These are phyloP conservation scores for Lactifluus volemus DNA, from an alignment of 768 basidiomycete species.

Conservation along the genomic window DNA sequence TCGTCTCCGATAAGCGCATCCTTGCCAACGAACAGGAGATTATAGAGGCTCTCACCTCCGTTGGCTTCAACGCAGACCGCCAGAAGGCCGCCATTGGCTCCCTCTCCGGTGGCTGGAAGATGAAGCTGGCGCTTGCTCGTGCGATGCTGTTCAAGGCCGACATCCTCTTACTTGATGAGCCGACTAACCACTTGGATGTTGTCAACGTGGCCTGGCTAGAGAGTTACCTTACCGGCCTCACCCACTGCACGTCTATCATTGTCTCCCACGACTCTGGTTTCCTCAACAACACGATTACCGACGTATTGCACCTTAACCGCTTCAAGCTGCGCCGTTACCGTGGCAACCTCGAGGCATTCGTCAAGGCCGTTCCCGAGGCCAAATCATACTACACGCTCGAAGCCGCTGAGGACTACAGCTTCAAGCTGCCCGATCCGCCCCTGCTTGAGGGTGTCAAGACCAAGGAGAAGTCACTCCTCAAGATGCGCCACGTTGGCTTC, in stretches of 20 bases:
- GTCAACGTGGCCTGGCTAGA: slow-evolving; percentile 98
- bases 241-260: slow-evolving; percentile 92
- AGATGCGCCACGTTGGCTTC: slow-evolving; percentile 98
- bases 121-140: slow-evolving; percentile 96
- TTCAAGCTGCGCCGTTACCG: slow-evolving; percentile 96
- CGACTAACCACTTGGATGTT: slow-evolving; percentile 95
- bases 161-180: slow-evolving; percentile 93
- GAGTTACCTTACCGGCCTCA: slow-evolving; percentile 81
- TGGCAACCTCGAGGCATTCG: slow-evolving; percentile 92
- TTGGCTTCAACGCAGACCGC: slow-evolving; percentile 86
- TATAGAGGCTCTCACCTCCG: slow-evolving; percentile 74
- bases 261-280: slow-evolving; percentile 97
- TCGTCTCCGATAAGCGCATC: slow-evolving; percentile 77
- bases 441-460: slow-evolving; percentile 99
- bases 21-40: slow-evolving; percentile 60
- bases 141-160: slow-evolving; percentile 99
- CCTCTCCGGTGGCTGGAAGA: slow-evolving; percentile 99
- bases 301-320: slow-evolving; percentile 95
- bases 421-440: slow-evolving; percentile 96
- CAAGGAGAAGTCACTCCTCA: slow-evolving; percentile 93
- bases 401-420: slow-evolving; percentile 94
- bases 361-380: slow-evolving; percentile 91
- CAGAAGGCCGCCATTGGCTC: slow-evolving; percentile 81
- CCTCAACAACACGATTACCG: slow-evolving; percentile 97
- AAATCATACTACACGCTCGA: slow-evolving; percentile 97